Base-by-base conservation (phyloP, 2,329 filamentous ascomycete species). In the Byssothecium circinans region DNA sequence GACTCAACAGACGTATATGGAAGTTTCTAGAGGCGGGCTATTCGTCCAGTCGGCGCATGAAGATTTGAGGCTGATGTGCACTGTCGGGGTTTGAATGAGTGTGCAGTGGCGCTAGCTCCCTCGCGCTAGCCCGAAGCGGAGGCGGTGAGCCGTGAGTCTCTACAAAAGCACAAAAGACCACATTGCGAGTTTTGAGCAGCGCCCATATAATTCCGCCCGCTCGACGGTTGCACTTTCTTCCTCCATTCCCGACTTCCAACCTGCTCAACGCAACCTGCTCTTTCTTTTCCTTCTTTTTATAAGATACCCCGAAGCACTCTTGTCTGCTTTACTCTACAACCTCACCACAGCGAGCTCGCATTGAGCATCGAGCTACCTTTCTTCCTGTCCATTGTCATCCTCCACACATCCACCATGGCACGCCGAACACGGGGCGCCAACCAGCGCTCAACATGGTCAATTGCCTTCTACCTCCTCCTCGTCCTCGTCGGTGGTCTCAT, bases 391-490 rank as follows among this genome's bases (percentile, higher is more conserved):
- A n/a, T n/a, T n/a, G n/a, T 20, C 43, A 41, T 43, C 40, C 46
- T 56, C 47, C 57, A 58, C 54, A 61, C 54, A 55, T 51, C 56
- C 73, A 77, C 63, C 63, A 84, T 84, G 81, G 76, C 81, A 66
- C 75, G 79, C 67, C 75, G 78, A 70, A 85, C 84, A 70, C 71
- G 75, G 69, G 81, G 79, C 80, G 82, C 78, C 80, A 83, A 76
- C 79, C 87, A 82, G 81, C 84, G 81, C 72, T 91, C 79, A 79
- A 86, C 85, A 80, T 96, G 81, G 91, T 90, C 83, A 78, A 83
- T 94, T 72, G 79, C 96, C 75, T 86, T 91, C 78, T 96, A 96
- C 80, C 87, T 96, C 66, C 84, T 90, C 71, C 84, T 96, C 57
- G 84, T 97, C 60, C 89, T 99, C 67, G 84, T 85, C 65, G 82